Evolutionary conservation across 352 stramenopile genomes (phyloP).

Genomic region (Plasmopara halstedii): DNA sequence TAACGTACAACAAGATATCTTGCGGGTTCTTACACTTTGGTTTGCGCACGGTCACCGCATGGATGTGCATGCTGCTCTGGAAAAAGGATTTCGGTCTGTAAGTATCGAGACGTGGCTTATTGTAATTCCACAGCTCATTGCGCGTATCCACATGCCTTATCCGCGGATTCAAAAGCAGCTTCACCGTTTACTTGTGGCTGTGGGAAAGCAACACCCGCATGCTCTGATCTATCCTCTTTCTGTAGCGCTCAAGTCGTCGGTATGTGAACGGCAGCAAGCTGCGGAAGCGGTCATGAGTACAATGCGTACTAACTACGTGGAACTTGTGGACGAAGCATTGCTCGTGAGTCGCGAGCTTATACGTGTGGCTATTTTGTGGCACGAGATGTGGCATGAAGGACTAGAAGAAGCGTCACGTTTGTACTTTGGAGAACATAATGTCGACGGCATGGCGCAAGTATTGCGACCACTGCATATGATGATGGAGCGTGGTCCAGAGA

Average conservation of each 20-base stretch:
- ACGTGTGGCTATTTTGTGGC: conserved; percentile 97
- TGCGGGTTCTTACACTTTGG: conserved; percentile 97
- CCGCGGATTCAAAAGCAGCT: conserved; percentile 68
- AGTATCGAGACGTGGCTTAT: conserved; percentile 97
- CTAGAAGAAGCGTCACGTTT: conserved; percentile 96
- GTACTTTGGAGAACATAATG: conserved; percentile 96
- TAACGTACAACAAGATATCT: conserved; percentile 97
- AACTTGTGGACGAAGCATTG: conserved; percentile 92
- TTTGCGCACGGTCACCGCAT: conserved; percentile 93
- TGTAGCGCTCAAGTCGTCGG: conserved; percentile 93
- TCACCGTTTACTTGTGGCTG: conserved; percentile 80
- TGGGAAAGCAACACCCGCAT: conserved; percentile 94
- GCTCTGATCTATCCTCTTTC: conserved; percentile 98
- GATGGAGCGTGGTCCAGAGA: conserved; percentile 85
- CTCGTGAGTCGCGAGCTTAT: conserved; percentile 97
- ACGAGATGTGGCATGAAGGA: conserved; percentile 98
- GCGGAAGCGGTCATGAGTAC: conserved; percentile 94
- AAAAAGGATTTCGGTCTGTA: conserved; percentile 85
- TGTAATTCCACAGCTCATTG: conserved; percentile 96
- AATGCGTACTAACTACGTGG: conserved; percentile 89
- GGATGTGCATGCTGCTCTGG: conserved; percentile 80
- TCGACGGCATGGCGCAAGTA: conserved; percentile 94
- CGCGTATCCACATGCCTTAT: conserved; percentile 73
- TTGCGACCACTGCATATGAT: conserved; percentile 90
- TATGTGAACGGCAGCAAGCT: conserved; percentile 81